Evolutionary conservation across 2,329 filamentous ascomycete species (phyloP), one percentile per base, ranked within the genome.

Genomic region (Fusarium paranaense): DNA sequence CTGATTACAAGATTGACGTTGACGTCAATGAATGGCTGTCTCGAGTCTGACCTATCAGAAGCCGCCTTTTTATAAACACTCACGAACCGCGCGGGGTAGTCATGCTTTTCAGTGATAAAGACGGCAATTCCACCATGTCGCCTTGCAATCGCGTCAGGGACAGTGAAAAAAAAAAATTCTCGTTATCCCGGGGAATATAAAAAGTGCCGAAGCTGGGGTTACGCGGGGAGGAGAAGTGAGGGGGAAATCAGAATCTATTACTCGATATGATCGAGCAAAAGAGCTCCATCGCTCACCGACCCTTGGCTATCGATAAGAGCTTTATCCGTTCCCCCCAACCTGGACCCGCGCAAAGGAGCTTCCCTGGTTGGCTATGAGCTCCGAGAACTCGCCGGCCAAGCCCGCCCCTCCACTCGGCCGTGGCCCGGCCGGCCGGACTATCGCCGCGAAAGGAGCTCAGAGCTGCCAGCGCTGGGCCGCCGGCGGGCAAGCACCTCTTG

Each of bases 21-120:
- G 74, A 77, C 74, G 75, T 78, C 76, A 78, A 72, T 73, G 73
- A 77, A 57, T 66, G 35, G 50, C 52, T 60, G 37, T 50, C 32
- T 47, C 56, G 50, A 63, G 69, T 77, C 60, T 50, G 45, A 10
- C 78, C 78, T 72, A 80, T 80, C 78, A 78, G 62, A 58, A 45
- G 47, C 25, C 45, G 27, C 38, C 50, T 52, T 80, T 54, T 80
- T 79, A 62, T 72, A 80, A 78, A 67, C 67, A 66, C 62, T 47
- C 35, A 61, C 57, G 59, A 57, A 65, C 57, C 35, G 70, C 67
- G 69, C 69, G 69, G 70, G 72, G 74, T 78, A 75, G 45, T 38
- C 56, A 58, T 40, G 22, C 56, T 38, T 38, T 38, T 27, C 22
- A 25, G 33, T 11, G 56, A 56, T 18, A 47, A 38, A 27, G 20